Conservation (phyloP, 352 stramenopile species). For the Thraustotheca clavata region DNA sequence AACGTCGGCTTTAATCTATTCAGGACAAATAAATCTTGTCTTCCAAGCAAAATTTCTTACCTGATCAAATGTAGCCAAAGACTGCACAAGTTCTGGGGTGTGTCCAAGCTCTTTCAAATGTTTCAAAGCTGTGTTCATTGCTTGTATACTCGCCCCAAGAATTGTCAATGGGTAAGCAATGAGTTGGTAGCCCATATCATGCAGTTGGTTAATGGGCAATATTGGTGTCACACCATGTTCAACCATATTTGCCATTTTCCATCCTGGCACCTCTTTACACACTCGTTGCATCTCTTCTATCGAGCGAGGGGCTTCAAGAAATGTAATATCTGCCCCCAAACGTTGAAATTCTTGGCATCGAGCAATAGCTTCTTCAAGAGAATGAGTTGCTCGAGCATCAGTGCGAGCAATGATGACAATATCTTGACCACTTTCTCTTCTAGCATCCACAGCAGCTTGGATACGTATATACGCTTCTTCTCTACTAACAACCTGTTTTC, state of each 20-base stretch:
- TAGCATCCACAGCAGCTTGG: slow-evolving; percentile 85
- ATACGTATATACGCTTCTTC: slow-evolving; percentile 83
- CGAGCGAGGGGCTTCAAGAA: slow-evolving; percentile 88
- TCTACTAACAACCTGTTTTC: slow-evolving; percentile 82
- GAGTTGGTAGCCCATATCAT: slow-evolving; percentile 83
- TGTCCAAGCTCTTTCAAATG: neutral
- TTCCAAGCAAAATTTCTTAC: neutral
- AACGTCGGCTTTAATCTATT: neutral
- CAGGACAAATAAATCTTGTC: too few relatives aligned
- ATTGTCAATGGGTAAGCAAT: slow-evolving; percentile 81
- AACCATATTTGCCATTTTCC: slow-evolving; percentile 93
- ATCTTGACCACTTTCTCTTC: slow-evolving; percentile 71
- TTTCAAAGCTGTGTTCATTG: slow-evolving; percentile 59
- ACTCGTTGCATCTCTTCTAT: slow-evolving; percentile 90
- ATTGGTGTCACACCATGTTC: slow-evolving; percentile 77
- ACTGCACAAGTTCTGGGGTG: neutral
- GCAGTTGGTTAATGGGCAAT: slow-evolving; percentile 54
- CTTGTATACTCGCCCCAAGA: slow-evolving; percentile 75
- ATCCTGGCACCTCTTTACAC: slow-evolving; percentile 80
- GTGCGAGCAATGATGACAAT: slow-evolving; percentile 93
- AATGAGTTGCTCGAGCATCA: slow-evolving; percentile 84
- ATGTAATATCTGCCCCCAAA: slow-evolving; percentile 92
- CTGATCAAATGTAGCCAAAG: neutral
- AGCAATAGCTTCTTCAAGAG: slow-evolving; percentile 87
- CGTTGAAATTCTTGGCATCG: slow-evolving; percentile 88